Percentiles rank a stretch among this genome's conserved stretches.
Evolutionary conservation across 352 stramenopile species (phyloP).

Genomic region (Phytophthora citrophthora): DNA sequence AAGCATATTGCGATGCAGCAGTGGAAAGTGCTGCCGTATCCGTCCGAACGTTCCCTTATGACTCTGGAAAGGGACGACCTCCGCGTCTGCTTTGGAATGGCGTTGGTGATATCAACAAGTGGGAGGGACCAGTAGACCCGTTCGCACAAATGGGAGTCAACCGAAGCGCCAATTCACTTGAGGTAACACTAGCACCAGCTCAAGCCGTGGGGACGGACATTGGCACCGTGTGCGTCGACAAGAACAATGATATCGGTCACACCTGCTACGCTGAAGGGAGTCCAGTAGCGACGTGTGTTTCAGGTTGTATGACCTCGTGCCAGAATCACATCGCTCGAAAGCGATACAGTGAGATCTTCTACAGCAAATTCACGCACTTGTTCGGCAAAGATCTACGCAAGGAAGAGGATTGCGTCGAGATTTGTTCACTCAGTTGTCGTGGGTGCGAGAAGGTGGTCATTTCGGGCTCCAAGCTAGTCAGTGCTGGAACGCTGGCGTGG

Average conservation of each 20-base stretch:
- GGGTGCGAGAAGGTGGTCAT: constrained; percentile 68
- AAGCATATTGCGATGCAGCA: constrained; percentile 67
- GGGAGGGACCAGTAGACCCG: constrained; percentile 62
- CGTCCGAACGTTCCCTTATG: constrained; percentile 56
- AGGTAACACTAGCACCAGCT: constrained; percentile 22
- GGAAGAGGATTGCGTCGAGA: constrained; percentile 80
- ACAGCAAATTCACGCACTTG: constrained; percentile 59
- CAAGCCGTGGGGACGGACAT: constrained; percentile 38
- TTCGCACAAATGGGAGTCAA: constrained; percentile 69
- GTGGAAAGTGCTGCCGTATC: constrained; percentile 43
- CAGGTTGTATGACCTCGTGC: constrained; percentile 64
- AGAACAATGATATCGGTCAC: constrained; percentile 54
- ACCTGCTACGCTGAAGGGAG: constrained; percentile 62
- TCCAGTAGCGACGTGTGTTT: constrained; percentile 55
- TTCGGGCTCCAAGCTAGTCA: constrained; percentile 51
- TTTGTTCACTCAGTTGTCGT: constrained; percentile 63
- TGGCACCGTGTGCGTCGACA: constrained; percentile 68
- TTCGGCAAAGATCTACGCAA: constrained; percentile 73
- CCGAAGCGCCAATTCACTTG: constrained; percentile 46
- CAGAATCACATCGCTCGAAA: constrained; percentile 47
- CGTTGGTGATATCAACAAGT: constrained; percentile 44
- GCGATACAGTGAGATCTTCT: constrained; percentile 50
- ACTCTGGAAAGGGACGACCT: constrained; percentile 33
- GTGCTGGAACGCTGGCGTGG: constrained; percentile 47
- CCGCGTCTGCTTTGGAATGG: constrained; percentile 74